Evolutionary conservation across 164 flowering plant species (phyloP), one percentile per base, ranked within the genome.

Genomic region (Kalanchoe fedtschenkoi): DNA sequence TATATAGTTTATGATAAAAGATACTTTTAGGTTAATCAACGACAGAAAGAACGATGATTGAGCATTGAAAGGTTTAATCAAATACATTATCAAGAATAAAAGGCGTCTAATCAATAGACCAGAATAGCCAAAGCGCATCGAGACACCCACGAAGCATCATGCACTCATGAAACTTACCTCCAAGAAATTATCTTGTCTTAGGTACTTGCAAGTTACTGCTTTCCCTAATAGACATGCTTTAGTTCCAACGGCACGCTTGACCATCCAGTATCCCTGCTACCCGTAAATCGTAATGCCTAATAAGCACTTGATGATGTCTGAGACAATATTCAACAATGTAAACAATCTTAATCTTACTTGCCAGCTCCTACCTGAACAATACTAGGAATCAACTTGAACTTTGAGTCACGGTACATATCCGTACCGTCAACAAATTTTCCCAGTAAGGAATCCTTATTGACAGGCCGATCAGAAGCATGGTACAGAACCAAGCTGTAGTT

Each of bases 201-300:
- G 74, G 68, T 90, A 93, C 17, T 64, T 86, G 85, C 99, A 93
- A 4, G 92, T 87, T 33, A 90, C 91, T 62, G 99, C 97, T 83
- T 90, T 90, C 61, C 95, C 97, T 42, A 90, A 65, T 5, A 90
- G 70, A 76, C 99, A 93, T 70, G 99, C 95, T 81, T 90, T 93
- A 43, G 92, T 78, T 43, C 99, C 99, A 64, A 93, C 99, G 3
- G 96, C 97, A 41, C 97, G 95, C 80, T 90, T 90, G 56, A 93
- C 99, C 96, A 93, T 90, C 97, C 99, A 93, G 63, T 87, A 90
- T 57, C 96, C 99, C 96, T 93, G 74, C 47, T 61, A 13, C 30
- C 34, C 43, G 42, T 44, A n/a, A n/a, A n/a, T n/a, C n/a, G n/a
- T 14, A 37, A 59, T 62, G 5, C 34, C 72, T 68, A 41, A 71